Percentiles rank a stretch among this genome's conserved stretches.
These are phyloP conservation scores for Puccinia horiana DNA, from an alignment of 1,284 basidiomycete genomes.

Conservation along the genomic window DNA sequence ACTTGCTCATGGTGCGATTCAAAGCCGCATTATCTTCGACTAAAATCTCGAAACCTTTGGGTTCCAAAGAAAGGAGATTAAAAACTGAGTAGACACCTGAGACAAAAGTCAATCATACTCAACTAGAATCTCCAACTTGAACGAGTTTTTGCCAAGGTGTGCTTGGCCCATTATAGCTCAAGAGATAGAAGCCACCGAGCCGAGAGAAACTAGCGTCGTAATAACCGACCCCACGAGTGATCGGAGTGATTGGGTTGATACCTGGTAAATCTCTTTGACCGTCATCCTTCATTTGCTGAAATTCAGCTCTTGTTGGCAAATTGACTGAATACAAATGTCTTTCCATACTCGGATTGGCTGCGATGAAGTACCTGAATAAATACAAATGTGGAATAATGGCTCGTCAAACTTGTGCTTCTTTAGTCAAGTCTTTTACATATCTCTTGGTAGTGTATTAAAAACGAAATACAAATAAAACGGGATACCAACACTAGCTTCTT, in stretches of 20 bases:
- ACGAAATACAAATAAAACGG: not conserved
- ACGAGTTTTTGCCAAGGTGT: slow-evolving; percentile 84
- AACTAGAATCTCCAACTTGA: slow-evolving; percentile 67
- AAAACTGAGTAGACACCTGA: not conserved
- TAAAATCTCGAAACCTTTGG: not conserved
- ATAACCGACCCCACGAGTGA: slow-evolving; percentile 66
- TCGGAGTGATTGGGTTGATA: slow-evolving; percentile 62
- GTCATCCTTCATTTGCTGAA: slow-evolving; percentile 53
- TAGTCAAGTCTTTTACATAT: not conserved
- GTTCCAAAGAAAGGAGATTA: not conserved
- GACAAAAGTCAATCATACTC: slow-evolving; percentile 53
- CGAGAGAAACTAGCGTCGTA: slow-evolving; percentile 77
- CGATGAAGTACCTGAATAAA: slow-evolving; percentile 74
- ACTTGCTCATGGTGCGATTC: slow-evolving; percentile 19
- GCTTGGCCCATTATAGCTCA: slow-evolving; percentile 76
- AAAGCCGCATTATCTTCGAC: slow-evolving; percentile 17
- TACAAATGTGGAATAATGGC: not conserved
- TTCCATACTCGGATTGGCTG: slow-evolving; percentile 78
- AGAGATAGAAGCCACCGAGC: slow-evolving; percentile 76
- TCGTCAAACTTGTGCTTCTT: not conserved
- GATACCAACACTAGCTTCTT: slow-evolving; percentile 71
- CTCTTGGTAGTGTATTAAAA: not conserved
- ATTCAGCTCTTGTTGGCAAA: slow-evolving; percentile 62
- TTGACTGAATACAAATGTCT: slow-evolving; percentile 78
- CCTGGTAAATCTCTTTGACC: slow-evolving; percentile 38